phyloP scores from a whole-genome alignment of 768 basidiomycete genomes.

The Dioszegia hungarica region DNA sequence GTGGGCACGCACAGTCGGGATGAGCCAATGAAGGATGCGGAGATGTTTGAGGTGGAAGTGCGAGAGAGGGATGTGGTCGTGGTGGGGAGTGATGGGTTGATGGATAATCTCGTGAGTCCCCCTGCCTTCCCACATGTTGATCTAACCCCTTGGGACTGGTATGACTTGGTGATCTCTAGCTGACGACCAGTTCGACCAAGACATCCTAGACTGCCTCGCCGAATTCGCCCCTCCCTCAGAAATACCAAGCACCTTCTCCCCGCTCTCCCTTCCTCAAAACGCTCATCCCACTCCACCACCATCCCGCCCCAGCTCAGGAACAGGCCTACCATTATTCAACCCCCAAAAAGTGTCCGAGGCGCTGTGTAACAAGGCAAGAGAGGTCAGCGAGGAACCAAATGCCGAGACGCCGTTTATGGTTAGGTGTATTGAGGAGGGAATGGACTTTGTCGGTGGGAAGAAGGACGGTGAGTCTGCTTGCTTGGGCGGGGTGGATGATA shows the following conservation, averaged over 20 bases:
- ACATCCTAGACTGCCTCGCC: conserved; percentile 47
- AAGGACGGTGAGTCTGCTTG: conserved; percentile 62
- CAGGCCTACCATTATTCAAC: conserved; percentile 30
- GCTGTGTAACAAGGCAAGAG: conserved; percentile 40
- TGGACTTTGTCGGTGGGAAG: conserved; percentile 72
- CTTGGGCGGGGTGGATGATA: conserved; percentile 27
- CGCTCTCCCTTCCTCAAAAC: conserved; percentile 4
- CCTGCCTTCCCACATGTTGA: too few relatives aligned
- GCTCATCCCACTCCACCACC: conserved; percentile 14
- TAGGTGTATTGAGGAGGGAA: conserved; percentile 70
- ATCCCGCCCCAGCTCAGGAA: conserved; percentile 11
- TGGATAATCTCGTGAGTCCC: conserved; percentile 48
- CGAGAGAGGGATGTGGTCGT: conserved; percentile 50
- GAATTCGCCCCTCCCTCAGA: conserved; percentile 31
- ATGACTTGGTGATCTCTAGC: background rate
- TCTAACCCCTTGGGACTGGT: too few relatives aligned
- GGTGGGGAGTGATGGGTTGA: conserved; percentile 47
- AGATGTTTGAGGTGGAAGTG: conserved; percentile 54
- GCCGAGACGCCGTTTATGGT: conserved; percentile 68
- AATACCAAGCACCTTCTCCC: background rate
- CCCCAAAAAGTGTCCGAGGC: conserved; percentile 48
- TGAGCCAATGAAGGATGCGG: conserved; percentile 61
- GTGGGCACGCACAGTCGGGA: conserved; percentile 55
- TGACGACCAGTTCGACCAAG: conserved; percentile 44
- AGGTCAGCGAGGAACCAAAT: conserved; percentile 32